A percentile compares a stretch with the other conserved stretches of the same genome.
These are phyloP conservation scores for Articulospora tetracladia DNA, from an alignment of 495 filamentous ascomycete species.

Conservation along the genomic window DNA sequence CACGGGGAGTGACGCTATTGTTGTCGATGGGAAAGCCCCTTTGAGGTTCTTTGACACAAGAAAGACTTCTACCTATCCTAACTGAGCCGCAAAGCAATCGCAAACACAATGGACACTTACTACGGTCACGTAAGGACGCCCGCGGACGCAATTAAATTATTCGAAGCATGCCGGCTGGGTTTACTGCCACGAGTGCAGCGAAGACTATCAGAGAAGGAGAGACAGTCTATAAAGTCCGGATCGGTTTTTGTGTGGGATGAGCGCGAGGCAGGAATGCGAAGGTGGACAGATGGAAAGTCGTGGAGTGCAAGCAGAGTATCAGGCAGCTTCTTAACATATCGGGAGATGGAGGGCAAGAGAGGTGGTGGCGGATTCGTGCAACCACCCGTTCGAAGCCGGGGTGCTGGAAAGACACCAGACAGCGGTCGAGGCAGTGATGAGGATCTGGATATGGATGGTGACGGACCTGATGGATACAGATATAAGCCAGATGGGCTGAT, in stretches of 20 bases:
- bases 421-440: constrained; percentile 76
- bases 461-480: constrained; percentile 91
- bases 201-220: constrained; percentile 92
- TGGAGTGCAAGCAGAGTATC: constrained; percentile 98
- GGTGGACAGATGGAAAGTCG: constrained; percentile 98
- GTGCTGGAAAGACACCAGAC: constrained; percentile 74
- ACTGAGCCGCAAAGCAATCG: neutral
- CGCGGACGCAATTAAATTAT: constrained; percentile 91
- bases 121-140: constrained; percentile 89
- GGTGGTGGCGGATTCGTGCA: constrained; percentile 59
- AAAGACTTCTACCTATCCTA: neutral
- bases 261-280: constrained; percentile 93
- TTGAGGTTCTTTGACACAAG: neutral
- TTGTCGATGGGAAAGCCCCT: neutral
- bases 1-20: neutral
- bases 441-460: constrained; percentile 68
- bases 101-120: constrained; percentile 82
- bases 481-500: constrained; percentile 97
- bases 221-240: constrained; percentile 88
- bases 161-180: constrained; percentile 92
- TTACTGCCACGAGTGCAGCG: constrained; percentile 89
- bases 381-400: constrained; percentile 39
- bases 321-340: constrained; percentile 94
- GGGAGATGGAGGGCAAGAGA: constrained; percentile 98
- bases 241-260: constrained; percentile 99